A percentile compares a stretch with the other conserved stretches of the same genome.
phyloP scores from a whole-genome alignment of 176 grass and related monocot species.

The Melocanna baccifera region DNA sequence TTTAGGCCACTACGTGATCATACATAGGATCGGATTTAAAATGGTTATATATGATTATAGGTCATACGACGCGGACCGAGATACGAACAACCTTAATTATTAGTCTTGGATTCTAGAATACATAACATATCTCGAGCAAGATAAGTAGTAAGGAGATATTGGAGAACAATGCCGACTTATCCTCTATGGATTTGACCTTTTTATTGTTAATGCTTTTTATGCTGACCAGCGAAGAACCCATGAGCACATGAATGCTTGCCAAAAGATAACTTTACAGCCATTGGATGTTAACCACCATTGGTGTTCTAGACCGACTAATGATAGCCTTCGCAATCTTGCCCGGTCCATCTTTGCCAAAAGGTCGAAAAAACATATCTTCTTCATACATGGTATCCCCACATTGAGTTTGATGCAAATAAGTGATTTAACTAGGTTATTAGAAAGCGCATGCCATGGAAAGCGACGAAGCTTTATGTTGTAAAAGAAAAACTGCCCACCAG shows the following conservation, averaged over 20 bases:
- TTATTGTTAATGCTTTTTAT: slow-evolving; percentile 16
- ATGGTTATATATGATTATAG: too few species aligned
- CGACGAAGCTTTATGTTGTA: neutral
- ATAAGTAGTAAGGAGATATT: neutral
- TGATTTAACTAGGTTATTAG: neutral
- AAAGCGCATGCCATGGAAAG: neutral
- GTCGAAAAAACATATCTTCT: neutral
- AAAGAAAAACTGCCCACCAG: neutral
- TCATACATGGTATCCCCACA: neutral
- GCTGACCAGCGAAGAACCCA: neutral
- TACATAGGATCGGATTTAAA: too few species aligned
- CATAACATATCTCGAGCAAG: neutral
- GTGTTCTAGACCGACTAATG: neutral
- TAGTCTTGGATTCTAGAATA: neutral
- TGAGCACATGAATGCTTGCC: neutral
- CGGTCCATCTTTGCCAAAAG: neutral
- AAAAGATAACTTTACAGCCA: neutral
- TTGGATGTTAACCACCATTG: neutral
- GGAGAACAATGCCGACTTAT: slow-evolving; percentile 4
- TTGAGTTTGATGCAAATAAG: neutral
- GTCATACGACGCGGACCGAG: neutral
- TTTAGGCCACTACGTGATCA: too few species aligned
- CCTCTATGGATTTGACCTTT: neutral
- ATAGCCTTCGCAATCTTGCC: slow-evolving; percentile 4
- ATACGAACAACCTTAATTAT: neutral